Base-by-base conservation (phyloP, 139 green algal genomes). In the Gonium pectorale region DNA sequence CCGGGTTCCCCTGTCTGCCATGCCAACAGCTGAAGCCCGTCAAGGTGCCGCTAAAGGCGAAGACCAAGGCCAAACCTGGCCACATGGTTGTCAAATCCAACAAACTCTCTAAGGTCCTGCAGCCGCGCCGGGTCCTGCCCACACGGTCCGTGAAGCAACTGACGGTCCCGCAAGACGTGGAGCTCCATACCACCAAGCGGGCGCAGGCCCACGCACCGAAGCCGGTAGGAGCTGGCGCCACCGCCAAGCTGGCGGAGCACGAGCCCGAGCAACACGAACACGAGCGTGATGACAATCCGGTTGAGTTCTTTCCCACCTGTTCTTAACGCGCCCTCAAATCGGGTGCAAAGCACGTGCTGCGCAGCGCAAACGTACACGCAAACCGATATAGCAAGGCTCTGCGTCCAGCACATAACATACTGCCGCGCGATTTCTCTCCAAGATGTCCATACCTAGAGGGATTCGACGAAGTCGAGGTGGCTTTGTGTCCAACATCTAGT, bases 141-240 rank as follows among this genome's bases (percentile, higher is more conserved):
- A 15, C 59, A 29, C 82, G 77, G 38, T 89, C 85, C 67, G 89
- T 85, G 31, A 89, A 91, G 80, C 67, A 88, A 43, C 86, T 92
- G 8, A 92, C 89, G 9, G 37, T 92, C 59, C 89, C 89, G 41
- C 86, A 94, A 74, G 92, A 95, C 29, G 44, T 94, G 40, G 85
- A 94, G 86, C 74, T 95, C 37, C 72, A 88, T 24, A 90, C 87
- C 8, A 19, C 40, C 67, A 88, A 74, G 75, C 70, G 77, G 22
- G 77, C 77, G 1, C 13, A 38, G n/a, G 41, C 29, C 5, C 74
- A 81, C n/a, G 26, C 38, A 13, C 82, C 71, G 35, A 68, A 70
- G 67, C 5, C 15, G 22, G 38, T 38, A 38, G 3, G 21, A 4
- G 22, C 11, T n/a, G n/a, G n/a, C n/a, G n/a, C n/a, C n/a, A n/a